Conservation (phyloP, 2,329 filamentous ascomycete species). For the Alternaria incomplexa region DNA sequence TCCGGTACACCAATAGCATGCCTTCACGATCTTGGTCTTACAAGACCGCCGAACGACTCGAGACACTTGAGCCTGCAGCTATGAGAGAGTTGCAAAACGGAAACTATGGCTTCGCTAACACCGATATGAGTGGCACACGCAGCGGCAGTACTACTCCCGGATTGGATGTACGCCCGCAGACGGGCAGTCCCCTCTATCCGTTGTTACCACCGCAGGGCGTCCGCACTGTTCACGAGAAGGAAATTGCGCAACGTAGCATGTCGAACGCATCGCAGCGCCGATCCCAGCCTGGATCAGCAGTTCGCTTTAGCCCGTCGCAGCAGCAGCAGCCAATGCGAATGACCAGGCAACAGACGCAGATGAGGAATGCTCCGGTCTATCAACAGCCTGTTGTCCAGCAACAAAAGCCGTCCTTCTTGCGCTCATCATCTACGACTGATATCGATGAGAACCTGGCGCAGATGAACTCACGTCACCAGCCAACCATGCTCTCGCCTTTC, state of each 20-base stretch:
- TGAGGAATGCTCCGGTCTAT: not conserved
- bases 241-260: not conserved
- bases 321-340: not conserved
- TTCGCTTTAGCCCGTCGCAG: not conserved
- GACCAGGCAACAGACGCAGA: not conserved
- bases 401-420: not conserved
- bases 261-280: not conserved
- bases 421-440: conserved; percentile 11
- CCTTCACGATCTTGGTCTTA: conserved; percentile 7
- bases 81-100: not conserved
- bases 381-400: not conserved
- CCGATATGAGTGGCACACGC: not conserved
- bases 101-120: not conserved
- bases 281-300: not conserved
- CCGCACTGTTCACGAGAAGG: not conserved
- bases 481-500: not conserved
- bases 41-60: not conserved
- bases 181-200: not conserved
- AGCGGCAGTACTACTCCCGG: not conserved
- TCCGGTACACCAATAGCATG: conserved; percentile 11
- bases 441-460: not conserved
- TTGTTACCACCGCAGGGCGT: not conserved
- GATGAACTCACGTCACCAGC: not conserved
- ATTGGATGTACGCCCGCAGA: not conserved
- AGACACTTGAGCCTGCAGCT: not conserved